phyloP scores from a whole-genome alignment of 2,329 filamentous ascomycete species.

The Apiospora rasikravindrae region DNA sequence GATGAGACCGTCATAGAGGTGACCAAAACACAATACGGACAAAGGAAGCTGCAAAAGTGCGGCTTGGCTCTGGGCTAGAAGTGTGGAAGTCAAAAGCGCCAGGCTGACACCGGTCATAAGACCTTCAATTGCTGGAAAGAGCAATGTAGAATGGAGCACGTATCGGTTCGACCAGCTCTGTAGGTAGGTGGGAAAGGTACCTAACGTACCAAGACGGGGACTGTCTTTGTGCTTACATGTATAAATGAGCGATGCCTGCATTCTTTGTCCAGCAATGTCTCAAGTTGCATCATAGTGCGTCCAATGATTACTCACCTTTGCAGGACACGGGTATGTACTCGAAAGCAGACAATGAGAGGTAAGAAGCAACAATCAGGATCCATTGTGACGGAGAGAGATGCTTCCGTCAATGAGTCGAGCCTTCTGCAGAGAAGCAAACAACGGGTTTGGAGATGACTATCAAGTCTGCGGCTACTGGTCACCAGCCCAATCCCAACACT shows the following conservation, averaged over 20 bases:
- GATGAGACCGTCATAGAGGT: background rate
- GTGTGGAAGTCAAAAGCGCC: background rate
- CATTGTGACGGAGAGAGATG: background rate
- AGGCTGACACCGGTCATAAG: background rate
- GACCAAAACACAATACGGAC: background rate
- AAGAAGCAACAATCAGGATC: background rate
- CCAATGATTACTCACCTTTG: background rate
- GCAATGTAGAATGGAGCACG: background rate
- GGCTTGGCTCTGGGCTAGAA: background rate
- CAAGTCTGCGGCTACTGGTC: background rate
- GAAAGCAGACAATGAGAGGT: background rate
- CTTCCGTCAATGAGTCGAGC: background rate
- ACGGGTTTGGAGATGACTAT: background rate
- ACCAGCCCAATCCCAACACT: background rate
- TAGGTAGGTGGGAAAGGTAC: background rate
- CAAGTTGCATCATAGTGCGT: background rate
- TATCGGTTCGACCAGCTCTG: background rate
- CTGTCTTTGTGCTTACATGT: background rate
- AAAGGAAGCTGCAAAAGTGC: background rate
- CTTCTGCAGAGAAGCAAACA: background rate
- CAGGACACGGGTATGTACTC: background rate
- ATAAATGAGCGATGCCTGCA: background rate
- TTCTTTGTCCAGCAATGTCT: conserved; percentile 3
- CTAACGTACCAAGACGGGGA: too few relatives aligned
- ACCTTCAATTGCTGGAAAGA: background rate